Evolutionary conservation across 2,329 filamentous ascomycete species (phyloP).

Genomic region (Alternaria dauci): DNA sequence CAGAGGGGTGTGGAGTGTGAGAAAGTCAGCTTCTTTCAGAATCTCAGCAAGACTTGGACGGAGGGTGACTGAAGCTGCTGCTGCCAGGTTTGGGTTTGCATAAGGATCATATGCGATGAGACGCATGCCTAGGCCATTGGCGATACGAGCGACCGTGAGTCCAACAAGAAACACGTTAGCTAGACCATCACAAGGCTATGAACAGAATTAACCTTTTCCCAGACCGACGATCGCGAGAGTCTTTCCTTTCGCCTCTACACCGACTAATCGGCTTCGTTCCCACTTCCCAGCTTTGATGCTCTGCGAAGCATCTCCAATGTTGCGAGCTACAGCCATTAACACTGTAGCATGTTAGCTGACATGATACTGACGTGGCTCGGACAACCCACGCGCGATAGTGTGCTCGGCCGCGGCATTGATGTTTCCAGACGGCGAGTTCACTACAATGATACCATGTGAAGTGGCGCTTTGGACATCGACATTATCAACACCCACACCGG

Average conservation of each 20-base stretch:
- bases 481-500: constrained; percentile 82
- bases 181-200: fast-evolving
- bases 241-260: constrained; percentile 80
- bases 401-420: constrained; percentile 83
- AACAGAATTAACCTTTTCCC: constrained; percentile 69
- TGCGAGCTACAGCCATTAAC: constrained; percentile 76
- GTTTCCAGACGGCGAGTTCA: constrained; percentile 82
- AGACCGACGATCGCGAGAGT: constrained; percentile 78
- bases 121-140: constrained; percentile 78
- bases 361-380: not conserved
- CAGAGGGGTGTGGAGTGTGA: constrained; percentile 83
- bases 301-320: constrained; percentile 74
- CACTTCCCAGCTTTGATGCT: constrained; percentile 75
- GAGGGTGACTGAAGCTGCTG: constrained; percentile 71
- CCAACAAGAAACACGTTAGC: constrained; percentile 63
- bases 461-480: constrained; percentile 79
- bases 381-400: constrained; percentile 64
- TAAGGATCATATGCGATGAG: constrained; percentile 80
- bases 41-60: constrained; percentile 67
- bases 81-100: constrained; percentile 75
- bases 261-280: constrained; percentile 78
- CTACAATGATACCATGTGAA: constrained; percentile 76
- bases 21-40: constrained; percentile 73
- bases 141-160: constrained; percentile 80
- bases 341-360: constrained; percentile 53